These are phyloP conservation scores for Phytophthora foliorum DNA, from an alignment of 352 stramenopile species.

Conservation along the genomic window DNA sequence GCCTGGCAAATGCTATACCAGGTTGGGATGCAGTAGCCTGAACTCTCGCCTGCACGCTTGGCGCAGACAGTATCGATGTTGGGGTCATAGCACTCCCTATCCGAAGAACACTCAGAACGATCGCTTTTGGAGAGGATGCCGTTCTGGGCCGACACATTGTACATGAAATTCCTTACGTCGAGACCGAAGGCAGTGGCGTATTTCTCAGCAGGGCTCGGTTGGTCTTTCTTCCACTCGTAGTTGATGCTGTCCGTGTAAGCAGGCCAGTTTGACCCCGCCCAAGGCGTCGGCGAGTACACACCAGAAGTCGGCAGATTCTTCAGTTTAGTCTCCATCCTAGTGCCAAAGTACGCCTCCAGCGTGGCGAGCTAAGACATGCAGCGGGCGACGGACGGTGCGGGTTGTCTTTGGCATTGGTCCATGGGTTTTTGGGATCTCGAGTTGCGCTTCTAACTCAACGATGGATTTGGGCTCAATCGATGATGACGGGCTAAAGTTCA, in stretches of 20 bases:
- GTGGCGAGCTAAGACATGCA: too few species aligned
- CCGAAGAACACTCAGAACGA: conserved; percentile 19
- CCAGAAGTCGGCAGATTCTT: conserved; percentile 17
- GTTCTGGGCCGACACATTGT: conserved; percentile 36
- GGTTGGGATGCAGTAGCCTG: conserved; percentile 42
- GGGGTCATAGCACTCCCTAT: conserved; percentile 30
- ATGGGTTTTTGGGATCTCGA: too few species aligned
- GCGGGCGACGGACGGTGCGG: too few species aligned
- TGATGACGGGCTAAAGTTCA: too few species aligned
- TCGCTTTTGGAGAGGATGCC: conserved; percentile 35
- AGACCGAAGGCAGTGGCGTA: conserved; percentile 50
- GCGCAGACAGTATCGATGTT: conserved; percentile 28
- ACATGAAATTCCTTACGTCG: conserved; percentile 43
- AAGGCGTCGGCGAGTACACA: conserved; percentile 22
- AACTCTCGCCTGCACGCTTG: conserved; percentile 20
- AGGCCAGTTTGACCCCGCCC: too few species aligned
- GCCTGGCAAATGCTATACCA: conserved; percentile 50
- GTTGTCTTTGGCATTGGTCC: too few species aligned
- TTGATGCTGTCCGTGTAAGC: too few species aligned
- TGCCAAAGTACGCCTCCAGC: too few species aligned
- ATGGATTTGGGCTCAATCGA: too few species aligned
- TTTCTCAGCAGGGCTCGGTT: conserved; percentile 47
- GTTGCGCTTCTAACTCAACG: too few species aligned
- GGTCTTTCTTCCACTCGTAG: conserved; percentile 32
- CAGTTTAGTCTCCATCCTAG: too few species aligned